phyloP scores from a whole-genome alignment of 202 grass and related monocot genomes.

The Panicum virgatum region DNA sequence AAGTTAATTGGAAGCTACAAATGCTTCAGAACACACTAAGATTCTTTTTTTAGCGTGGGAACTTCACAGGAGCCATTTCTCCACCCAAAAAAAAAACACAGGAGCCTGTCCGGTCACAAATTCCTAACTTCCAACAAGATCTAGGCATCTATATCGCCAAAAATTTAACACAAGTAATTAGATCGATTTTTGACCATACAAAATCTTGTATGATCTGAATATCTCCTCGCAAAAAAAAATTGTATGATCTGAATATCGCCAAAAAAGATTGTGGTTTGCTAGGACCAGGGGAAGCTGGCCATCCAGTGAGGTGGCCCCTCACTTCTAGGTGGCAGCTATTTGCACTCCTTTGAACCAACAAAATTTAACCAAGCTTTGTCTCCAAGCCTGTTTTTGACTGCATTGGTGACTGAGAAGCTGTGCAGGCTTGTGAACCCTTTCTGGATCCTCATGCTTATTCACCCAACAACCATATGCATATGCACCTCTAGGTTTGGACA shows the following conservation, averaged over 20 bases:
- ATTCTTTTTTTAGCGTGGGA: background rate
- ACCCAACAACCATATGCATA: conserved; percentile 35
- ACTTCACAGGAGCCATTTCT: background rate
- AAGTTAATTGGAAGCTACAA: background rate
- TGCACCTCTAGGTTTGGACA: conserved; percentile 21
- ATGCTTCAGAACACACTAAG: background rate
- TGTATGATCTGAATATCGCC: background rate
- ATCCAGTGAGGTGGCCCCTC: conserved; percentile 50
- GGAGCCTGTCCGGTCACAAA: too few relatives aligned
- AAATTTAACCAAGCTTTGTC: conserved; percentile 64
- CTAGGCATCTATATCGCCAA: background rate
- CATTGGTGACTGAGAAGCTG: conserved; percentile 63
- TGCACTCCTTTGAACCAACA: conserved; percentile 58
- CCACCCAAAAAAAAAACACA: too few relatives aligned
- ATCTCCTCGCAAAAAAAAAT: background rate
- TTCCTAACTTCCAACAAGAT: background rate
- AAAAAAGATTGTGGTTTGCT: background rate
- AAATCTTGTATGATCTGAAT: background rate
- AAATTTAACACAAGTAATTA: too few relatives aligned
- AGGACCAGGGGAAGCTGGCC: conserved; percentile 38
- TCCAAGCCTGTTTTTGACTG: conserved; percentile 64
- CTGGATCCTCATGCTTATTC: conserved; percentile 38
- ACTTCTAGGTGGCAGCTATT: conserved; percentile 47
- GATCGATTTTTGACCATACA: background rate
- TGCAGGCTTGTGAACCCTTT: conserved; percentile 48